phyloP scores from a whole-genome alignment of 108 stramenopile species.

The Pseudonitzschia pungens region DNA sequence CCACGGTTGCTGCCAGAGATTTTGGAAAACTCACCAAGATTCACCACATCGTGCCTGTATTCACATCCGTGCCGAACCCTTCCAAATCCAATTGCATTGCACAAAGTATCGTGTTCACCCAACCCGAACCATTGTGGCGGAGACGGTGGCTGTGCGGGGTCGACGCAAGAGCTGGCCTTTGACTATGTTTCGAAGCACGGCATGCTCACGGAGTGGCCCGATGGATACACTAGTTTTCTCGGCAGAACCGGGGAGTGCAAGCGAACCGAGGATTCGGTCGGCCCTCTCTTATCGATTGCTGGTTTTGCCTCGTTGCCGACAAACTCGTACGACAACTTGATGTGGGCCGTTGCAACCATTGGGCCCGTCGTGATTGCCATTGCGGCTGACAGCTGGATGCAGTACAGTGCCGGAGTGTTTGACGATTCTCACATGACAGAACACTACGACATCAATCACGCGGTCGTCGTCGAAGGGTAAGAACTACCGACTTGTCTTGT shows the following conservation, averaged over 20 bases:
- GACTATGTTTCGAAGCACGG: conserved; percentile 65
- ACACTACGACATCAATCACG: conserved; percentile 71
- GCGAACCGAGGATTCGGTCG: neutral
- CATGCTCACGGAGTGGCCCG: conserved; percentile 57
- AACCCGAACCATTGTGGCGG: conserved; percentile 89
- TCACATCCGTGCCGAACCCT: neutral
- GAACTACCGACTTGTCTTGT: neutral
- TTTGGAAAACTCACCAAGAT: no score
- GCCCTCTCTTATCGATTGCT: conserved; percentile 64
- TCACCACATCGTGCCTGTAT: neutral
- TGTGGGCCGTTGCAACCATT: conserved; percentile 78
- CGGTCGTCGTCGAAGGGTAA: conserved; percentile 76
- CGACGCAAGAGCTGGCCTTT: conserved; percentile 73
- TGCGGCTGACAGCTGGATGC: conserved; percentile 62
- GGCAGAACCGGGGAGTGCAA: conserved; percentile 46
- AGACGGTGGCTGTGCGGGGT: conserved; percentile 63
- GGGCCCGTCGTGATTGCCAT: conserved; percentile 80
- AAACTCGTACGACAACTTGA: conserved; percentile 74
- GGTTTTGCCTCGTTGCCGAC: conserved; percentile 68
- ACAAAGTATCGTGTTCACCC: conserved; percentile 61
- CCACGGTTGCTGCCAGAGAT: no score
- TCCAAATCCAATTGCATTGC: neutral
- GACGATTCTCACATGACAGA: neutral
- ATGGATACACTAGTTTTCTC: conserved; percentile 58
- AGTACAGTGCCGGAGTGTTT: conserved; percentile 65